Evolutionary conservation across 257 asterid genomes (phyloP).

Genomic region (Scutellaria barbata): DNA sequence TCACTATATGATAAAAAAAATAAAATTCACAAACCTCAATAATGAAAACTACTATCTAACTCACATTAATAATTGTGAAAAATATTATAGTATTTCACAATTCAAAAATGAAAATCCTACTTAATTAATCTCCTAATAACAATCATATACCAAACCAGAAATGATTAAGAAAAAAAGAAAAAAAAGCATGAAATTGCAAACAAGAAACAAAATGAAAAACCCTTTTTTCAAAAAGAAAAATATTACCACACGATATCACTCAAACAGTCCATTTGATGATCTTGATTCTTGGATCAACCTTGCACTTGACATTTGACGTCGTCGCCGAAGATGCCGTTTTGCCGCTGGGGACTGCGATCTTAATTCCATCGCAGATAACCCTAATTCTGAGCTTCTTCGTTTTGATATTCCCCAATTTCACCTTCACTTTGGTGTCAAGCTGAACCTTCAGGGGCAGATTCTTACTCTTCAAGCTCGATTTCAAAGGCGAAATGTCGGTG

Average conservation of each 20-base stretch:
- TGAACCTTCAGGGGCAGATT: conserved; percentile 61
- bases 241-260: conserved; percentile 38
- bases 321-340: conserved; percentile 56
- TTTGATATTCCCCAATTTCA: conserved; percentile 61
- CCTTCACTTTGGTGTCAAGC: conserved; percentile 72
- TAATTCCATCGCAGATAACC: conserved; percentile 66
- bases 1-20: no score
- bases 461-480: conserved; percentile 60
- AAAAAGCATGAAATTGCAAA: conserved; percentile 20
- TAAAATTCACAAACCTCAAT: not conserved
- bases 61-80: conserved; percentile 18
- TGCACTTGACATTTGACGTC: conserved; percentile 56
- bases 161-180: not conserved
- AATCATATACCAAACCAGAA: conserved; percentile 43
- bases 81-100: conserved; percentile 31
- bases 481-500: conserved; percentile 49
- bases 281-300: conserved; percentile 70
- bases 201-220: not conserved
- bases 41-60: not conserved
- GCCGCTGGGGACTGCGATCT: conserved; percentile 55
- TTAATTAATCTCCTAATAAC: conserved; percentile 34
- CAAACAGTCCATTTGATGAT: conserved; percentile 78
- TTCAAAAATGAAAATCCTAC: conserved; percentile 15
- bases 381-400: conserved; percentile 67
- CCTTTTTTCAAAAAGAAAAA: not conserved